A percentile compares a stretch with the other conserved stretches of the same genome.
phyloP scores from a whole-genome alignment of 2,329 filamentous ascomycete species.

The Penicillium hesseltinei region DNA sequence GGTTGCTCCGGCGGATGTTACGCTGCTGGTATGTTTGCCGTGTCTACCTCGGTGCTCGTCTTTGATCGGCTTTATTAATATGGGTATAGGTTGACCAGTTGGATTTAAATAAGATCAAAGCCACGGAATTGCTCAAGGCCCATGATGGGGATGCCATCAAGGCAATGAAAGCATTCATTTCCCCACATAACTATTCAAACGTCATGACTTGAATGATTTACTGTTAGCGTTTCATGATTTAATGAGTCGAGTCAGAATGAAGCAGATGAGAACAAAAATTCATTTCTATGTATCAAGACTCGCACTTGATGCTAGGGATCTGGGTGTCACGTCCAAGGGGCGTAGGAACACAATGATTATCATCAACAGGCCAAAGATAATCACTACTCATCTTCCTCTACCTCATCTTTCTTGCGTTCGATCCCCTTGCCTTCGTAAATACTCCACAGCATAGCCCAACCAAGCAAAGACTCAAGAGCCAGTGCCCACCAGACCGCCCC shows the following conservation, averaged over 20 bases:
- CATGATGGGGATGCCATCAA: constrained; percentile 45
- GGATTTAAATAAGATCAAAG: constrained; percentile 47
- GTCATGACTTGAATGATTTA: constrained; percentile 1
- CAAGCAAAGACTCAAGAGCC: constrained; percentile 54
- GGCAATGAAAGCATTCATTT: constrained; percentile 45
- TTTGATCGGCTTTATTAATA: not conserved
- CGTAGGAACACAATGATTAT: not conserved
- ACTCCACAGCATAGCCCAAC: constrained; percentile 58
- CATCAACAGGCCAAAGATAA: not conserved
- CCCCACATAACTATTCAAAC: constrained; percentile 20
- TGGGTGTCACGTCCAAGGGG: not conserved
- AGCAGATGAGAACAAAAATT: not conserved
- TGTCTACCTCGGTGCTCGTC: not conserved
- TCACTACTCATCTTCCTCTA: constrained; percentile 22
- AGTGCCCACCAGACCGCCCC: constrained; percentile 59
- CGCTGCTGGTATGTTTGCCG: constrained; percentile 42
- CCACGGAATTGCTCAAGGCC: constrained; percentile 47
- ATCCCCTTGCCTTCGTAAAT: constrained; percentile 66
- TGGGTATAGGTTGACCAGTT: constrained; percentile 41
- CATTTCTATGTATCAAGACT: not conserved
- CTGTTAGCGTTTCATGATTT: not conserved
- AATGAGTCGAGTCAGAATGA: not conserved
- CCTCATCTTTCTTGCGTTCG: constrained; percentile 42
- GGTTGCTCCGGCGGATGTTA: constrained; percentile 47
- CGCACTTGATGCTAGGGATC: not conserved